phyloP scores from a whole-genome alignment of 179 eudicot genomes.

The Sideroxylon spinosum region DNA sequence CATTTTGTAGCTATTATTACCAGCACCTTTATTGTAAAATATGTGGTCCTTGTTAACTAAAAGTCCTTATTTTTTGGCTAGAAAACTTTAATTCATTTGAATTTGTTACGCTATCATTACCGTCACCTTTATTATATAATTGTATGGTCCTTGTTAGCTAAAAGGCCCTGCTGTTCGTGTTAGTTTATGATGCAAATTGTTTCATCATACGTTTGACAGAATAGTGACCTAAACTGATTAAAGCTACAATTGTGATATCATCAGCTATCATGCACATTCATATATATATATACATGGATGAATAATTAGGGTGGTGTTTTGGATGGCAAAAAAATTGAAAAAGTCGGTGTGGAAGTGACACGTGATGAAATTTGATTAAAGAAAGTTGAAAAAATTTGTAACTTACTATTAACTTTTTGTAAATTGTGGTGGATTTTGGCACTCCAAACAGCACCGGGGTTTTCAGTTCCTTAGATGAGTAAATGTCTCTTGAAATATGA shows the following conservation, averaged over 20 bases:
- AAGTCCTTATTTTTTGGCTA: neutral
- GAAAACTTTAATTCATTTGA: too few species aligned
- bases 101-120: too few species aligned
- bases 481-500: constrained; percentile 15
- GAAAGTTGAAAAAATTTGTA: too few species aligned
- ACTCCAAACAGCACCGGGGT: too few species aligned
- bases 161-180: neutral
- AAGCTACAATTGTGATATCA: neutral
- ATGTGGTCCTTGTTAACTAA: constrained; percentile 1
- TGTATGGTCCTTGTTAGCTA: neutral
- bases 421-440: too few species aligned
- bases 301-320: too few species aligned
- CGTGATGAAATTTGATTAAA: too few species aligned
- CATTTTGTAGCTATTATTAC: neutral
- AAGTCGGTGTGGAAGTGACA: too few species aligned
- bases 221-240: neutral
- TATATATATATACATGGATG: too few species aligned
- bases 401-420: too few species aligned
- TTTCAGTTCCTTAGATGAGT: constrained; percentile 10
- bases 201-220: neutral
- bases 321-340: neutral
- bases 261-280: neutral
- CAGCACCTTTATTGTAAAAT: neutral
- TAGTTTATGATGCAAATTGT: neutral
- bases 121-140: too few species aligned